Percentiles rank a stretch among this genome's conserved stretches.
These are phyloP conservation scores for Clitoria ternatea DNA, from an alignment of 306 rosid genomes.

Conservation along the genomic window DNA sequence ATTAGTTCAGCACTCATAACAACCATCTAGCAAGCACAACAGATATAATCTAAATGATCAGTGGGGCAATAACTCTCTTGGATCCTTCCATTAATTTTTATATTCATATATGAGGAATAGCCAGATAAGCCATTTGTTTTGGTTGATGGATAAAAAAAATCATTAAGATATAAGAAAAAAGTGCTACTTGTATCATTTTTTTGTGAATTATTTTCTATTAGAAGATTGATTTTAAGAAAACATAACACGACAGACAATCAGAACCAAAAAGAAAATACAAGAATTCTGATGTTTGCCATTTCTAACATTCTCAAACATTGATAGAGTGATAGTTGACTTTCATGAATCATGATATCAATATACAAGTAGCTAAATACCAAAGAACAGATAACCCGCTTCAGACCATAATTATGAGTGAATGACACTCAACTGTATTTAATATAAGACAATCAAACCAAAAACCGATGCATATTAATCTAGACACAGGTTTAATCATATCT, in stretches of 20 bases:
- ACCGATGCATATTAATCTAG: background rate
- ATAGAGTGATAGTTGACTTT: background rate
- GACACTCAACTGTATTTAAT: too few species aligned
- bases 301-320: background rate
- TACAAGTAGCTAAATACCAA: background rate
- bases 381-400: background rate
- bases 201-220: background rate
- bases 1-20: too few species aligned
- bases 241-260: background rate
- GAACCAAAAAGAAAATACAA: background rate
- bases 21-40: background rate
- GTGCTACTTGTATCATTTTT: background rate
- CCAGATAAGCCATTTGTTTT: background rate
- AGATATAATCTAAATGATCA: background rate
- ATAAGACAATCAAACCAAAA: background rate
- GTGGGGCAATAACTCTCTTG: background rate
- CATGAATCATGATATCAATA: too few species aligned
- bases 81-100: background rate
- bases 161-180: background rate
- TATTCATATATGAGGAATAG: background rate
- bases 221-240: background rate
- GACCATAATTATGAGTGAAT: too few species aligned
- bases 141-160: background rate
- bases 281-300: background rate
- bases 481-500: background rate